Evolutionary conservation across 192 early-diverging fungal species (phyloP).

Genomic region (Coemansia sp.): DNA sequence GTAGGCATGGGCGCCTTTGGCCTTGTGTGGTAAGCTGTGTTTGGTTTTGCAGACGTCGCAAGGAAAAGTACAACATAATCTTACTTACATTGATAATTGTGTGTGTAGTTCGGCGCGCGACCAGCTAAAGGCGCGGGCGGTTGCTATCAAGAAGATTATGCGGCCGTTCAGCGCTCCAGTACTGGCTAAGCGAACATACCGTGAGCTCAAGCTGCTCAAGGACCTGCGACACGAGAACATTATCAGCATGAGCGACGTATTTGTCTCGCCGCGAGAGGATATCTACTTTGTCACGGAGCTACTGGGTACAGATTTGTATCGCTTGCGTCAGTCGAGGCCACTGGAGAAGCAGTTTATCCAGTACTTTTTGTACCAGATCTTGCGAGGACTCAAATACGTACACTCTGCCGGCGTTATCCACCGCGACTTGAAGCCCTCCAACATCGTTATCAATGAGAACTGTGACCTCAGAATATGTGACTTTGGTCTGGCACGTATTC

Average conservation of each 20-base stretch:
- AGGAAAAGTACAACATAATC: background rate
- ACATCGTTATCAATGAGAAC: conserved; percentile 97
- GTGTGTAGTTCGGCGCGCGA: conserved; percentile 84
- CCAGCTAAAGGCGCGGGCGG: conserved; percentile 78
- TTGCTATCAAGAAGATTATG: conserved; percentile 97
- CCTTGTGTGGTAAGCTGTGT: conserved; percentile 83
- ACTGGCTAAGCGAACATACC: conserved; percentile 92
- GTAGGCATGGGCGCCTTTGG: conserved; percentile 99
- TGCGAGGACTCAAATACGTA: conserved; percentile 91
- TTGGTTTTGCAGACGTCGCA: no score
- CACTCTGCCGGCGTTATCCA: conserved; percentile 97
- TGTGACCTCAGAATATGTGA: conserved; percentile 99
- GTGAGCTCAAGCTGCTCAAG: conserved; percentile 93
- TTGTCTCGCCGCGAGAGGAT: conserved; percentile 91
- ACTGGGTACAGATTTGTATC: conserved; percentile 94
- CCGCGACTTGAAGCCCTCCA: conserved; percentile 95
- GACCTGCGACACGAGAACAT: conserved; percentile 96
- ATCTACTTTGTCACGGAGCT: conserved; percentile 99
- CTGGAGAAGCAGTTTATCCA: conserved; percentile 96
- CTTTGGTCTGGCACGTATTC: conserved; percentile 94
- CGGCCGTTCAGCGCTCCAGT: conserved; percentile 93
- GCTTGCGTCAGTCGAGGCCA: conserved; percentile 85
- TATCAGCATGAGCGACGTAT: conserved; percentile 91
- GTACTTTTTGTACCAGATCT: conserved; percentile 97
- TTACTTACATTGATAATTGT: background rate